Percentiles rank a stretch among this genome's conserved stretches.
Evolutionary conservation across 345 rosid species (phyloP).

Genomic region (Gossypium ekmanianum): DNA sequence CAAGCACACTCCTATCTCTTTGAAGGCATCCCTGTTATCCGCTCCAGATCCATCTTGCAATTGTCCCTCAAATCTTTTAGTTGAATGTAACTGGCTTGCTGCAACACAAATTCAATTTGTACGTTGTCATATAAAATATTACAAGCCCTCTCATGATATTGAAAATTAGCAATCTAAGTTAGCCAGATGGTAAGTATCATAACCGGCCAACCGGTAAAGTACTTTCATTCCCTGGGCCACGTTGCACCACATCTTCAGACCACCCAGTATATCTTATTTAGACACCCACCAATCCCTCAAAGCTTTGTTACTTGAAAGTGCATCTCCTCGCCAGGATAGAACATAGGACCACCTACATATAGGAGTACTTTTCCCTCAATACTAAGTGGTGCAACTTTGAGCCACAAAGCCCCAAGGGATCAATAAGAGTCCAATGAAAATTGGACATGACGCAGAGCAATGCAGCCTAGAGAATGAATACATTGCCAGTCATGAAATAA

Average conservation of each 20-base stretch:
- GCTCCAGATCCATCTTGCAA: conserved; percentile 69
- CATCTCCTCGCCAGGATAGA: neutral
- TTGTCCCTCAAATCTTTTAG: conserved; percentile 66
- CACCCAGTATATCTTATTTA: neutral
- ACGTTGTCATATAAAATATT: conserved; percentile 3
- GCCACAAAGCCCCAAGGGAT: neutral
- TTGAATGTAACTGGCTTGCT: conserved; percentile 50
- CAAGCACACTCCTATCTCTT: conserved; percentile 32
- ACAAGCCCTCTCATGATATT: neutral
- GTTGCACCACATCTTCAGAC: neutral
- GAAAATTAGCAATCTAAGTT: neutral
- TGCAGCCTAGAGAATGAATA: neutral
- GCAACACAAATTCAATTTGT: conserved; percentile 24
- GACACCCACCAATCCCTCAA: neutral
- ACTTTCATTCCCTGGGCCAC: neutral
- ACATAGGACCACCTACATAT: neutral
- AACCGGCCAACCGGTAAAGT: neutral
- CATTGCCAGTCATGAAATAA: neutral
- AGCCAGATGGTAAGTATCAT: neutral
- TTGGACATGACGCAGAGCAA: neutral
- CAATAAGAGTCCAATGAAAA: neutral
- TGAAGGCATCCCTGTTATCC: conserved; percentile 37
- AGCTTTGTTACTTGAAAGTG: neutral
- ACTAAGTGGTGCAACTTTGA: neutral
- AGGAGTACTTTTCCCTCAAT: neutral